A percentile compares a stretch with the other conserved stretches of the same genome.
Conservation (phyloP, 202 grass and related monocot species). For the Setaria viridis region DNA sequence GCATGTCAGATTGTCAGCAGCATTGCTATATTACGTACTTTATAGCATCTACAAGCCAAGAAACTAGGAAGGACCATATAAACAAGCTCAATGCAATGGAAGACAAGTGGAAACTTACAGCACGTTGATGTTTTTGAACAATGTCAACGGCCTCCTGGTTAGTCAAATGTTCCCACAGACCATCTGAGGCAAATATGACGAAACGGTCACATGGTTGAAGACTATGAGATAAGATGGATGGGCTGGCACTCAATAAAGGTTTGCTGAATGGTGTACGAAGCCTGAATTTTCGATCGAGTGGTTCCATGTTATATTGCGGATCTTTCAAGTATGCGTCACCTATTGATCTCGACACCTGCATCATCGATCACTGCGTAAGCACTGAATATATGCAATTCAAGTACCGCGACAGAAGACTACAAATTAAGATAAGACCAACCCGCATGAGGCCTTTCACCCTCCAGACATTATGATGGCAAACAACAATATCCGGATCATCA, state of each 20-base stretch:
- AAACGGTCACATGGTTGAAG: conserved; percentile 71
- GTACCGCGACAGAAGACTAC: background rate
- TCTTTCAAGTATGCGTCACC: background rate
- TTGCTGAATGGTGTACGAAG: background rate
- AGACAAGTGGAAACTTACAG: background rate
- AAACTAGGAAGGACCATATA: too few species aligned
- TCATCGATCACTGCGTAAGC: background rate
- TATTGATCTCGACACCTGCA: background rate
- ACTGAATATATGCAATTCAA: background rate
- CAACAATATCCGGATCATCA: background rate
- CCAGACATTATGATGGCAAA: background rate
- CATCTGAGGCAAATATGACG: conserved; percentile 88
- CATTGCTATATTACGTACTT: too few species aligned
- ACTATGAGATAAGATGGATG: background rate
- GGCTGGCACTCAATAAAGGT: background rate
- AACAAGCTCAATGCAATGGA: background rate
- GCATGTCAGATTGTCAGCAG: too few species aligned
- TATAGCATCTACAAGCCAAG: too few species aligned
- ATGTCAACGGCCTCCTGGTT: conserved; percentile 77
- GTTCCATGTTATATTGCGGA: background rate
- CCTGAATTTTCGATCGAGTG: background rate
- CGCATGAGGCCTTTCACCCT: background rate
- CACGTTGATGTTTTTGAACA: conserved; percentile 66
- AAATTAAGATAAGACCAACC: background rate
- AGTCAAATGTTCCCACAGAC: conserved; percentile 76